Conservation (phyloP, 1,284 basidiomycete species). For the Stereum hirsutum region DNA sequence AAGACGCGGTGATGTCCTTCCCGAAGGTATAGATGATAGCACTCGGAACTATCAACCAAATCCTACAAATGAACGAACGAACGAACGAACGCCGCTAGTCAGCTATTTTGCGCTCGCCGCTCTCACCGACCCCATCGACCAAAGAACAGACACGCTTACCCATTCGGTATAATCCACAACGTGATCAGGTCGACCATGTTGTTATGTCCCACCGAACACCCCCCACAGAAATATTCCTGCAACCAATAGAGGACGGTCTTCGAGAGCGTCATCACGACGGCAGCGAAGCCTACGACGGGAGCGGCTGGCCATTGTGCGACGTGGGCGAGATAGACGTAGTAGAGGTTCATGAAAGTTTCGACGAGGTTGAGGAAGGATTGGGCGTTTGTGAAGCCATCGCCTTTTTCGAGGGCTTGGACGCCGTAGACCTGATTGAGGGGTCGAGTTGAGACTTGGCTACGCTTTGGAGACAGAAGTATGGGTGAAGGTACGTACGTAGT, state of each 20-base stretch:
- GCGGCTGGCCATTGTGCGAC: slow-evolving; percentile 49
- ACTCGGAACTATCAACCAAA: slow-evolving; percentile 66
- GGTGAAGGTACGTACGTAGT: slow-evolving; percentile 33
- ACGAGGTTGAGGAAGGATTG: slow-evolving; percentile 78
- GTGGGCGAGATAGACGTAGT: slow-evolving; percentile 72
- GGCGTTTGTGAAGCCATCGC: slow-evolving; percentile 81
- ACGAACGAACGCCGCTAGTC: slow-evolving; percentile 1
- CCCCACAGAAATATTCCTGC: slow-evolving; percentile 68
- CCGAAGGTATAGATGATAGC: slow-evolving; percentile 48
- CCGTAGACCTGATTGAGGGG: slow-evolving; percentile 56
- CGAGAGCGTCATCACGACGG: slow-evolving; percentile 68
- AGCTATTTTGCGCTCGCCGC: not conserved
- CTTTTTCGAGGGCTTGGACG: slow-evolving; percentile 44
- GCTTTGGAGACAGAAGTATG: not conserved
- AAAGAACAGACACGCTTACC: slow-evolving; percentile 36
- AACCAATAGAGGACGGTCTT: slow-evolving; percentile 82
- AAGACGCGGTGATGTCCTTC: slow-evolving; percentile 39
- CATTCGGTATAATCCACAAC: slow-evolving; percentile 74
- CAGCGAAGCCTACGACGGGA: slow-evolving; percentile 67
- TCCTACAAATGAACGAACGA: slow-evolving; percentile 23
- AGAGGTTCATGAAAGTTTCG: slow-evolving; percentile 69
- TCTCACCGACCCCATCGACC: not conserved
- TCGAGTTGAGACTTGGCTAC: slow-evolving; percentile 3
- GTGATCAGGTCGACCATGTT: slow-evolving; percentile 37
- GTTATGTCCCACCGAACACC: slow-evolving; percentile 76